phyloP scores from a whole-genome alignment of 1,139 yeast genomes.

The Sugiyamaella paludigena region DNA sequence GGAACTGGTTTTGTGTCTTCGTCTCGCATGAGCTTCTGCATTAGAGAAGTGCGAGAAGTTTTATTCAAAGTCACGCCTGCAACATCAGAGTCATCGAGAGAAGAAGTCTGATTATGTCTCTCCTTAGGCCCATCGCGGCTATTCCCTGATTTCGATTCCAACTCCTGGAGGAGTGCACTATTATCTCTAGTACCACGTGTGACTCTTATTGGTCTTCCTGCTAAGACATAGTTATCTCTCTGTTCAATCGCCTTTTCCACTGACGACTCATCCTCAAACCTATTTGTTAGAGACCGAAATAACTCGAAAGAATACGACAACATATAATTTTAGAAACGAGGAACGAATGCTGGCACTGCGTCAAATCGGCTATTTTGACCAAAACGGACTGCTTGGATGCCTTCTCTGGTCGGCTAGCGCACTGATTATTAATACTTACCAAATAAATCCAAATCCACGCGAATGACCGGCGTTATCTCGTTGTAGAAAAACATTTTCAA shows the following conservation, averaged over 20 bases:
- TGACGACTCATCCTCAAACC: conserved; percentile 3
- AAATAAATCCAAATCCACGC: conserved; percentile 38
- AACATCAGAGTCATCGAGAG: conserved; percentile 32
- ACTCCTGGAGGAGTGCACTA: conserved; percentile 16
- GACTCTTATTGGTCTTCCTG: conserved; percentile 37
- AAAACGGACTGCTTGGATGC: neutral
- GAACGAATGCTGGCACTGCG: too few species aligned
- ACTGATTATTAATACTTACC: too few species aligned
- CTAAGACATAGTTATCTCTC: conserved; percentile 38
- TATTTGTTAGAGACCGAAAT: neutral
- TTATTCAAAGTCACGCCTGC: conserved; percentile 30
- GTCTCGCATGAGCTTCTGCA: conserved; percentile 38
- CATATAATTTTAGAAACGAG: too few species aligned
- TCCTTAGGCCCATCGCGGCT: too few species aligned
- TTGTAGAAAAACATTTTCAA: conserved; percentile 35
- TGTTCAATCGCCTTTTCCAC: conserved; percentile 32
- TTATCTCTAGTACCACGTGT: conserved; percentile 19
- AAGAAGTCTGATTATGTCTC: neutral
- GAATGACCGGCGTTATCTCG: conserved; percentile 37
- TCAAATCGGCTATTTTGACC: too few species aligned
- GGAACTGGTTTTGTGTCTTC: conserved; percentile 26
- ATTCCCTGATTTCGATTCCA: conserved; percentile 15
- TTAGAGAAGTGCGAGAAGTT: conserved; percentile 34
- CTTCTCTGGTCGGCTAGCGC: too few species aligned
- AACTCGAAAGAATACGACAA: too few species aligned